Evolutionary conservation across 352 stramenopile species (phyloP), one percentile per base, ranked within the genome.

Genomic region (Pythium utonaiense): DNA sequence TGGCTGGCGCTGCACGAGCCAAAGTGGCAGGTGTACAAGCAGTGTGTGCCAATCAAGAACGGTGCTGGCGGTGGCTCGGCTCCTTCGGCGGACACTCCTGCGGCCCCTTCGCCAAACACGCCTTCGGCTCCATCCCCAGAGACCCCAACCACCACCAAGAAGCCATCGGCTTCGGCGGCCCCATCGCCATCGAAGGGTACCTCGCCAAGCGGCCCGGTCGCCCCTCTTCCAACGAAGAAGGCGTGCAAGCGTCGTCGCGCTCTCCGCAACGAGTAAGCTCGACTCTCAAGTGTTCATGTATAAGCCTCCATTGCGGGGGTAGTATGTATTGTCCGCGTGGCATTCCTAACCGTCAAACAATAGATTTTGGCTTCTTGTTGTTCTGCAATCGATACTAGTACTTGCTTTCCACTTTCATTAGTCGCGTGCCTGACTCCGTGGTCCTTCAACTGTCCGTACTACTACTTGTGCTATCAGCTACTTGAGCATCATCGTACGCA

Each of bases 1-100:
- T 70, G 66, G 67, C 62, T 74, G 2, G 67, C 67, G 17, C 55
- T 74, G 22, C 67, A 74, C 48, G 67, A 74, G 44, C 52, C 67
- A n/a, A 47, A 62, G 27, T 74, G 67, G 67, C 67, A 74, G 56
- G 53, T 74, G 36, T 74, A 74, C 67, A 74, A 71, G 64, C 57
- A 71, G 48, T 71, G 64, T n/a, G 64, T 41, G 49, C 40, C 44
- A 27, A 70, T 70, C 57, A 33, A 61, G 51, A 65, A 65, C 52
- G 50, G 56, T 10, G 21, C 38, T 9, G 51, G 40, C 21, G 56
- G 50, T 21, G 50, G 62, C 38, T n/a, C n/a, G n/a, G n/a, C n/a
- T n/a, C n/a, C n/a, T n/a, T n/a, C n/a, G n/a, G n/a, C n/a, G n/a
- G n/a, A n/a, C n/a, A n/a, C n/a, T 17, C 27, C 41, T 22, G 30